Conservation (phyloP, 768 basidiomycete species). For the Trametes sanguinea region DNA sequence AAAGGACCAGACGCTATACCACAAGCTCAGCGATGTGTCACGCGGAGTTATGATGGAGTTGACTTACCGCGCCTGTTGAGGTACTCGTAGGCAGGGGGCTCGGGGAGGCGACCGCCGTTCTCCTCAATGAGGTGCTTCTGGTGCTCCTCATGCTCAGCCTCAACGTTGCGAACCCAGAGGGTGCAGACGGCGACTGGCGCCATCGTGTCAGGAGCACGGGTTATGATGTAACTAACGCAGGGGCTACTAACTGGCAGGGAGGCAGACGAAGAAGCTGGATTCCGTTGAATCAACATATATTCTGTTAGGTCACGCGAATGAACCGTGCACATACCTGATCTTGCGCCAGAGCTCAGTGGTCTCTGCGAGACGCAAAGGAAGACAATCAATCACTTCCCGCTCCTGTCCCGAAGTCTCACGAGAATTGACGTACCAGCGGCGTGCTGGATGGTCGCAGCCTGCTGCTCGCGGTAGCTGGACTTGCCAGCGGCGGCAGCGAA, state of each 20-base stretch:
- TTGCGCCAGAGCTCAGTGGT: constrained; percentile 84
- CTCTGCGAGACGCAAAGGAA: constrained; percentile 44
- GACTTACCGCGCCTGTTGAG: constrained; percentile 60
- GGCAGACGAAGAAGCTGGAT: constrained; percentile 68
- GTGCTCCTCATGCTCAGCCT: constrained; percentile 70
- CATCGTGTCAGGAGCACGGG: constrained; percentile 4
- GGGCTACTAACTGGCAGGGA: constrained; percentile 66
- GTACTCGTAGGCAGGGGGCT: constrained; percentile 72
- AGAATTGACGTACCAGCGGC: constrained; percentile 28
- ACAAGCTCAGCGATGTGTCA: background rate
- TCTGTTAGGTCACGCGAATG: background rate
- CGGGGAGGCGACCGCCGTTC: constrained; percentile 72
- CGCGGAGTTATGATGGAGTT: background rate
- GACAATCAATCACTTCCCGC: background rate
- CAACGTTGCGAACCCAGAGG: constrained; percentile 53
- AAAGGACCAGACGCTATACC: constrained; percentile 56
- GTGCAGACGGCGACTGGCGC: constrained; percentile 29
- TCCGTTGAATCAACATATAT: constrained; percentile 2
- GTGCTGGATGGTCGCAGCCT: constrained; percentile 26
- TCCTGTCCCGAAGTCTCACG: background rate
- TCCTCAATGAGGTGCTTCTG: constrained; percentile 68
- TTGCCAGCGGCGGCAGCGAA: constrained; percentile 30
- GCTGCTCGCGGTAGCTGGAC: constrained; percentile 26
- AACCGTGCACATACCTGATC: constrained; percentile 60
- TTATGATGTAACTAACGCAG: background rate